Evolutionary conservation across 176 grass and related monocot species (phyloP).

Genomic region (Lolium multiflorum): DNA sequence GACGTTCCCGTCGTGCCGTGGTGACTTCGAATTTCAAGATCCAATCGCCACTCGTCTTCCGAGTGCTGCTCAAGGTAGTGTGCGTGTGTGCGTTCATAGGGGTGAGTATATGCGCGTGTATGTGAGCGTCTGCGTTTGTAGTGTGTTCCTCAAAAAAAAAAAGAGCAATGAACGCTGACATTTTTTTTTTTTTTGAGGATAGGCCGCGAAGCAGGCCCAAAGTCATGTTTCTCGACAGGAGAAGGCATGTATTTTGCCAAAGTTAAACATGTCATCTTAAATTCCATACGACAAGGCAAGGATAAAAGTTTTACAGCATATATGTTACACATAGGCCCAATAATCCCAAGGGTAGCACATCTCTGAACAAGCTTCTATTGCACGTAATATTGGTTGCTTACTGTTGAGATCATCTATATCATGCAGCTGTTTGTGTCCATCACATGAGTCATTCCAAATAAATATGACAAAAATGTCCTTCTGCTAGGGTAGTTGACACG

Average conservation of each 20-base stretch:
- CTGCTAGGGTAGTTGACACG: constrained; percentile 41
- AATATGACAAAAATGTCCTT: constrained; percentile 48
- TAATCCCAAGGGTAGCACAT: neutral
- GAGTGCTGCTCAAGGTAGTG: too few species aligned
- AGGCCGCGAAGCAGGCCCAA: too few species aligned
- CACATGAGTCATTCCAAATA: constrained; percentile 10
- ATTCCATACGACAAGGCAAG: neutral
- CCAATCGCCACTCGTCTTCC: too few species aligned
- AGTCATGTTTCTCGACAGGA: neutral
- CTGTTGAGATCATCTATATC: constrained; percentile 42
- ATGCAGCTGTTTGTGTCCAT: constrained; percentile 29
- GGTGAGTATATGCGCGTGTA: too few species aligned
- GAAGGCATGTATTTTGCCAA: neutral
- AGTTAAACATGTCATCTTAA: neutral
- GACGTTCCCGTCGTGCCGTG: too few species aligned
- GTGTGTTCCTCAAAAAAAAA: too few species aligned
- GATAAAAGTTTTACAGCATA: neutral
- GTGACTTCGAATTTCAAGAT: too few species aligned
- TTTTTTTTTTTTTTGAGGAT: too few species aligned
- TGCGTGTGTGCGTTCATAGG: too few species aligned
- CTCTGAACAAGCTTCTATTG: neutral
- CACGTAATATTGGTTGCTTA: constrained; percentile 30
- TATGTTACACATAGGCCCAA: neutral
- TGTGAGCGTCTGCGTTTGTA: too few species aligned
- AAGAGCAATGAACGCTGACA: too few species aligned